Base-by-base conservation (phyloP, 306 rosid genomes). In the Vigna trinervia region DNA sequence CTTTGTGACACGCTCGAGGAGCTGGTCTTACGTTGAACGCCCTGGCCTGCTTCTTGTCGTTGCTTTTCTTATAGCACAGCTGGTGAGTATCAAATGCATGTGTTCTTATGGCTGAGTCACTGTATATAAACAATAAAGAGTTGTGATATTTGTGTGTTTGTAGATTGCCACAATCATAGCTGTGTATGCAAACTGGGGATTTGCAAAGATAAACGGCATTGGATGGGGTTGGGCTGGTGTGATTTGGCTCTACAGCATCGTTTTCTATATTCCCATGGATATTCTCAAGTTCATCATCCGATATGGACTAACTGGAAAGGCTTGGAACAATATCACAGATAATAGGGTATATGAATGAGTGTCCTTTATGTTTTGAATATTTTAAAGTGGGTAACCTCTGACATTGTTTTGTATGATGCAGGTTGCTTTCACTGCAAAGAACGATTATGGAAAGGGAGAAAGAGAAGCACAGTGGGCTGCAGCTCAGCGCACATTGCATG, bases 141-240 rank as follows among this genome's bases (percentile, higher is more conserved):
- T 52, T 17, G 14, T 47, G 23, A 48, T 53, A 28, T 26, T 43
- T 60, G 32, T 76, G 8, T 53, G 26, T 70, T 58, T 3, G 32
- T 61, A 89, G 98, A 45, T 88, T 34, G 97, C 98, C 19, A 93
- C 98, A 1, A 0, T 90, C 6, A 89, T 93, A 43, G 93, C 98
- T 30, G 98, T 91, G 78, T 93, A 90, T 64, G 92, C 89, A 43
- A 54, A 91, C n/a, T 91, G 96, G 98, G 73, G 4, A 2, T 93
- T 93, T 74, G 98, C 98, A 38, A 73, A 80, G 8, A 86, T 93
- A 6, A 47, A 62, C n/a, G 97, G 94, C 6, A 81, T 91, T 53
- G 97, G 98, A 34, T 93, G 98, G 98, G 90, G 96, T 46, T 93
- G 98, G 98, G 98, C 98, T 5, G 98, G 88, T 22, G 82, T 93